Conservation (phyloP, 257 asterid genomes). For the Perilla frutescens region DNA sequence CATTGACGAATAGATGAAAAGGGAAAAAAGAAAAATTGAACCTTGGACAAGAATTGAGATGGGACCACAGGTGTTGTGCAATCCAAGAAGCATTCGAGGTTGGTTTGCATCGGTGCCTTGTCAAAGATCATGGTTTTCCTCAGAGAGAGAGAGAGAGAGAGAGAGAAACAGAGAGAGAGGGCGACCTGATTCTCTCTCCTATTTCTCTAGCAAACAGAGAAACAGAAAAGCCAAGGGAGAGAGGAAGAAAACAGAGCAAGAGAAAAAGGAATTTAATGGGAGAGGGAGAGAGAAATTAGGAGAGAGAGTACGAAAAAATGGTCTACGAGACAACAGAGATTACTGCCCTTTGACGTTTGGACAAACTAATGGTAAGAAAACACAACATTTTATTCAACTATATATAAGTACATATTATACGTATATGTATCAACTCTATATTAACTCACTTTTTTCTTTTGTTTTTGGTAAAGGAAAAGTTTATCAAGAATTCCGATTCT, state of each 20-base stretch:
- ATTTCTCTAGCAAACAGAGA: conserved; percentile 42
- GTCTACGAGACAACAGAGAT: conserved; percentile 38
- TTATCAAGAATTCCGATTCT: conserved; percentile 31
- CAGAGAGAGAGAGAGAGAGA: conserved; percentile 24
- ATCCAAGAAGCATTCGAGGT: conserved; percentile 64
- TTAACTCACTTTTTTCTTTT: conserved; percentile 1
- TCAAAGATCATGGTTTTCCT: conserved; percentile 42
- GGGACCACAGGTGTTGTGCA: conserved; percentile 63
- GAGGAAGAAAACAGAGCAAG: conserved; percentile 43
- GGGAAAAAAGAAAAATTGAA: not conserved
- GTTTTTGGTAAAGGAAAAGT: not conserved
- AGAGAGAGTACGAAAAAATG: conserved; percentile 31
- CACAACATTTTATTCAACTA: conserved; percentile 41
- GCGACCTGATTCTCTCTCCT: conserved; percentile 59
- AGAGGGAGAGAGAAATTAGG: conserved; percentile 42
- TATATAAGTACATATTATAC: not conserved
- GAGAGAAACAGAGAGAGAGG: conserved; percentile 41
- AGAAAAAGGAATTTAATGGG: conserved; percentile 42
- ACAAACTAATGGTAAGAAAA: conserved; percentile 50
- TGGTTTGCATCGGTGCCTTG: conserved; percentile 51
- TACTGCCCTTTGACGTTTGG: conserved; percentile 66
- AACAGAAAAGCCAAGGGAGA: conserved; percentile 34
- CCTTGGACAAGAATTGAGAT: conserved; percentile 63
- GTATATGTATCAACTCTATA: not conserved
- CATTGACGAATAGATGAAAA: not conserved